Evolutionary conservation across 177 flowering plant species (phyloP).

Genomic region (Vitis hybrid): DNA sequence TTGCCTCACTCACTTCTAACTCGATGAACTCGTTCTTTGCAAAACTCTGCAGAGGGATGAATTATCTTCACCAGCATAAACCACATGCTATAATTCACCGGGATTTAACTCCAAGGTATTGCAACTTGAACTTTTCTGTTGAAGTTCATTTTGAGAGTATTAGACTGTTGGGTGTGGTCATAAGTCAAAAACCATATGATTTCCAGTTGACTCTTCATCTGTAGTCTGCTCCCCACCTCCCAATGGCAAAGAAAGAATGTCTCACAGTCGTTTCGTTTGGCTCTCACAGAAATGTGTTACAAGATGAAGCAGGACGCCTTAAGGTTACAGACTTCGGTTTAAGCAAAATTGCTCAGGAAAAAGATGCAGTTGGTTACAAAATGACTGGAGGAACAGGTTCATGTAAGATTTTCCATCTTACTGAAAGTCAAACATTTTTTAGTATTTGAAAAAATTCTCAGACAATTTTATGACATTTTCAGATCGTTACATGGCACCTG

Average conservation of each 20-base stretch:
- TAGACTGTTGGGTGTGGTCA: neutral
- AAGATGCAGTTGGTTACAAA: slow-evolving; percentile 52
- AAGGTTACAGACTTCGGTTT: slow-evolving; percentile 67
- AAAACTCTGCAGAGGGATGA: slow-evolving; percentile 58
- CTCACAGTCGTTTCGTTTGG: neutral
- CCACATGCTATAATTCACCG: slow-evolving; percentile 64
- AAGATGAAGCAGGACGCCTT: slow-evolving; percentile 52
- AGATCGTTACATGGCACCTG: slow-evolving; percentile 78
- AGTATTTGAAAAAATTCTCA: neutral
- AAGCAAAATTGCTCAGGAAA: slow-evolving; percentile 58
- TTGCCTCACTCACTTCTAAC: neutral
- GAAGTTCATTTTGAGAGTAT: neutral
- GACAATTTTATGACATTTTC: slow-evolving; percentile 11
- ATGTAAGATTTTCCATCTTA: slow-evolving; percentile 33
- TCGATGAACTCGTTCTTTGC: neutral
- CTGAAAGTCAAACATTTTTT: neutral
- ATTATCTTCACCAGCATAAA: slow-evolving; percentile 66
- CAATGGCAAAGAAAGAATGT: neutral
- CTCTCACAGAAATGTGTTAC: slow-evolving; percentile 49
- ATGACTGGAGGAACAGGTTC: slow-evolving; percentile 76
- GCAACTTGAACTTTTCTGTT: neutral
- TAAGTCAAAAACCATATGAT: neutral
- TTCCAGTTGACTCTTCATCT: neutral
- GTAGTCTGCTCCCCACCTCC: neutral
- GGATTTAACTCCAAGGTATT: slow-evolving; percentile 63